These are phyloP conservation scores for Dictyostelium capitatum DNA, from an alignment of 78 protist species.

Conservation along the genomic window DNA sequence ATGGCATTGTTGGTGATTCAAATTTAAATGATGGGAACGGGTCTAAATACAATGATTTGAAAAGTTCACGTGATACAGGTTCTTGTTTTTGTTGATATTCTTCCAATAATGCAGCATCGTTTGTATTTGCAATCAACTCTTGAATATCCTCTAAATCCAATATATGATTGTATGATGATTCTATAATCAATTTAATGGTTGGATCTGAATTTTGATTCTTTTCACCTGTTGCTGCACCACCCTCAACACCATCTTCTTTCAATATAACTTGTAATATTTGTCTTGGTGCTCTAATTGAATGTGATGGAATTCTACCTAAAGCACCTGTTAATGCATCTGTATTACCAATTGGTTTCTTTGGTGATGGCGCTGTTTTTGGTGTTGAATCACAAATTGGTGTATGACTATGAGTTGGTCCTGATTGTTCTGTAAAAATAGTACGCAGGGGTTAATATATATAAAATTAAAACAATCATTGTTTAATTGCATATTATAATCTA, in stretches of 20 bases:
- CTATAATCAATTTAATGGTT: slow-evolving; percentile 72
- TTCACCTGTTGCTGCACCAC: not conserved
- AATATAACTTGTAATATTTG: slow-evolving; percentile 69
- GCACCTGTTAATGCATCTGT: slow-evolving; percentile 82
- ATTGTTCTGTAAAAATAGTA: not conserved
- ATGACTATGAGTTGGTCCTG: slow-evolving; percentile 32
- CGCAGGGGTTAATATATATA: no score
- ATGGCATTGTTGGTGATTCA: slow-evolving; percentile 62
- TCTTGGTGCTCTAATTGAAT: slow-evolving; percentile 85
- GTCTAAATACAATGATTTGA: slow-evolving; percentile 60
- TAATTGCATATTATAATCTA: not conserved
- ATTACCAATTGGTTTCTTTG: slow-evolving; percentile 23
- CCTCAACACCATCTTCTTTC: slow-evolving; percentile 10
- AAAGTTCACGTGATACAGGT: slow-evolving; percentile 33
- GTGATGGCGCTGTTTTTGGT: slow-evolving; percentile 57
- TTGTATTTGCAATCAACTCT: slow-evolving; percentile 12
- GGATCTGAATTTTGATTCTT: slow-evolving; percentile 67
- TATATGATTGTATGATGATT: slow-evolving; percentile 63
- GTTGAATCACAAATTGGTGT: slow-evolving; percentile 78
- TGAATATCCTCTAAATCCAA: slow-evolving; percentile 78
- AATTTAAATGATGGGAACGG: slow-evolving; percentile 76
- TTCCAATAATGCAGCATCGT: not conserved
- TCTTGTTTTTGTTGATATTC: slow-evolving; percentile 46
- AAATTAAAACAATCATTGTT: not conserved
- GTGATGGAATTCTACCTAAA: slow-evolving; percentile 83